phyloP scores from a whole-genome alignment of 768 basidiomycete genomes.

The Lentinula guzmanii region DNA sequence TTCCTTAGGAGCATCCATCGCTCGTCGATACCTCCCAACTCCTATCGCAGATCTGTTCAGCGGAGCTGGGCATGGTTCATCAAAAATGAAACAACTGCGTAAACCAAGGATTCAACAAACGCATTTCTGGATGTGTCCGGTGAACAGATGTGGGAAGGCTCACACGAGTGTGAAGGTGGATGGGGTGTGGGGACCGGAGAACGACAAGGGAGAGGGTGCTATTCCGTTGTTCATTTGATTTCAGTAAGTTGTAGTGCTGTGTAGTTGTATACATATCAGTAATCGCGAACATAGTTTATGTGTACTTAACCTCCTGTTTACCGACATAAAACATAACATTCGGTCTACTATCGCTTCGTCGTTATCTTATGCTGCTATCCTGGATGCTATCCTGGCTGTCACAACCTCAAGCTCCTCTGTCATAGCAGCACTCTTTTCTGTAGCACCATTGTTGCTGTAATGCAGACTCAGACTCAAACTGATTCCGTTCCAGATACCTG shows the following conservation, averaged over 20 bases:
- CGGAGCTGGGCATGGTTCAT: not conserved
- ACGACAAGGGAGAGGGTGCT: conserved; percentile 17
- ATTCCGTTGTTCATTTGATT: conserved; percentile 7
- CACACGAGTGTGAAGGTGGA: conserved; percentile 55
- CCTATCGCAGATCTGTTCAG: not conserved
- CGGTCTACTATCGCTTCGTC: too few relatives aligned
- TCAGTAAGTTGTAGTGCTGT: not conserved
- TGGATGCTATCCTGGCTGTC: too few relatives aligned
- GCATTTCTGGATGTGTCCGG: conserved; percentile 62
- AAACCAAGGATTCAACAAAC: conserved; percentile 30
- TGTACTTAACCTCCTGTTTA: too few relatives aligned
- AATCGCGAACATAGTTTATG: too few relatives aligned
- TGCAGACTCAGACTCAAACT: too few relatives aligned
- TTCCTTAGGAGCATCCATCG: not conserved
- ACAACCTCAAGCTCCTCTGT: too few relatives aligned
- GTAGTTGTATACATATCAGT: not conserved
- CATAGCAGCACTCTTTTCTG: too few relatives aligned
- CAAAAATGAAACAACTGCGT: conserved; percentile 20
- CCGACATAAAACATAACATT: too few relatives aligned
- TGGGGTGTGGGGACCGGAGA: conserved; percentile 58
- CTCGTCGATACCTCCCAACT: conserved; percentile 4
- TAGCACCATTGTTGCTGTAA: too few relatives aligned
- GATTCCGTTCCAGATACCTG: too few relatives aligned
- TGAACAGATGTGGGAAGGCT: conserved; percentile 43
- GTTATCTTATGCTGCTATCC: too few relatives aligned